These are phyloP conservation scores for Vaccinium corymbosum DNA, from an alignment of 148 eudicot species.

Conservation along the genomic window DNA sequence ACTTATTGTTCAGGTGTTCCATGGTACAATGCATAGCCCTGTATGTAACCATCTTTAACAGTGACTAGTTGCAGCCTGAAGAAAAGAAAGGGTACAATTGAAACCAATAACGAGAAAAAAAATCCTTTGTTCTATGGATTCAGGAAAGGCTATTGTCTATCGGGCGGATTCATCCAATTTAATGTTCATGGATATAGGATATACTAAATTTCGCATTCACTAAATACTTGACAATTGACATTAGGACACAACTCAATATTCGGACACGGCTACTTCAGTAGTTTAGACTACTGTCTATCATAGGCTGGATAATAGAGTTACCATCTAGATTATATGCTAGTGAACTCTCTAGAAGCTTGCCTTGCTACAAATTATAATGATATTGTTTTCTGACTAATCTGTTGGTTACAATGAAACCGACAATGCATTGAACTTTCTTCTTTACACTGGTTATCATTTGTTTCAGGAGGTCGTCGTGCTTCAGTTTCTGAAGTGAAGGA, in stretches of 20 bases:
- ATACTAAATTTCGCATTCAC: background rate
- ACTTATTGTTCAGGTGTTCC: background rate
- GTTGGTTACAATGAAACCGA: background rate
- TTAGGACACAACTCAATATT: background rate
- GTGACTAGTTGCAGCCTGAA: background rate
- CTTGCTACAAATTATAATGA: background rate
- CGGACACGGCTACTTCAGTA: background rate
- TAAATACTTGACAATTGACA: background rate
- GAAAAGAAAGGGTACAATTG: background rate
- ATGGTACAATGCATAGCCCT: background rate
- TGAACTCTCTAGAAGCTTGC: background rate
- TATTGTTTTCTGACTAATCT: conserved; percentile 4
- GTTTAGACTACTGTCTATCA: background rate
- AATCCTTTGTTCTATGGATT: background rate
- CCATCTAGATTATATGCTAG: background rate
- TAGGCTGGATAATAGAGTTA: background rate
- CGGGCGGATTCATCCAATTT: background rate
- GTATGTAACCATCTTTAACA: no score
- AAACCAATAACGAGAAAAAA: background rate
- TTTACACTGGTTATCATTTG: background rate
- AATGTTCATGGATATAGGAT: background rate
- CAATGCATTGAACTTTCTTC: background rate
- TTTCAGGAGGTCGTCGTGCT: conserved; percentile 62
- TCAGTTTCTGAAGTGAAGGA: conserved; percentile 63
- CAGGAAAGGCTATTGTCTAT: background rate